These are phyloP conservation scores for Trichophyton mentagrophytes DNA, from an alignment of 2,329 filamentous ascomycete species.

Conservation along the genomic window DNA sequence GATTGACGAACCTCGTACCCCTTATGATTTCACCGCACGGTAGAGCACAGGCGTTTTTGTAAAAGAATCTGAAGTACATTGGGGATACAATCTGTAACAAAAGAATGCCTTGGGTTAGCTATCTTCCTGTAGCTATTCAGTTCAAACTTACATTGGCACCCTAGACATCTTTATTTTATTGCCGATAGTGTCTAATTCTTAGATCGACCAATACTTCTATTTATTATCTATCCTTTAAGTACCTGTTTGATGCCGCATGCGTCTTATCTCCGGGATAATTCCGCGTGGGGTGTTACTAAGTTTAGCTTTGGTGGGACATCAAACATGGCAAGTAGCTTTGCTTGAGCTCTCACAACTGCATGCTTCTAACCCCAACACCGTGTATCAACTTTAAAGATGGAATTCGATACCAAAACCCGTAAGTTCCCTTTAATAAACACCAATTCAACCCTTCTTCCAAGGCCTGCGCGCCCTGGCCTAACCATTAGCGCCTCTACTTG, in stretches of 20 bases:
- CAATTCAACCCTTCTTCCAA: too few relatives aligned
- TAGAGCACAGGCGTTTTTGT: background rate
- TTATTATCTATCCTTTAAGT: too few relatives aligned
- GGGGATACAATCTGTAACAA: background rate
- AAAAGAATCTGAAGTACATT: background rate
- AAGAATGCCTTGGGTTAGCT: background rate
- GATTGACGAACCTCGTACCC: background rate
- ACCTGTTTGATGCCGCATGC: too few relatives aligned
- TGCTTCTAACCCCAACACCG: background rate
- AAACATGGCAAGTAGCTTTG: too few relatives aligned
- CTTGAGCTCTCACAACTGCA: background rate
- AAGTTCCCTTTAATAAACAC: constrained; percentile 22
- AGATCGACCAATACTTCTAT: too few relatives aligned
- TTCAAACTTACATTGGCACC: background rate
- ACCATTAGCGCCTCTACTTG: background rate
- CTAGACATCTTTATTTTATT: background rate
- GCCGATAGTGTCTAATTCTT: too few relatives aligned
- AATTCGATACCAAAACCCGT: constrained; percentile 63
- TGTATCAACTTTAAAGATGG: constrained; percentile 40
- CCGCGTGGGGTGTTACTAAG: too few relatives aligned
- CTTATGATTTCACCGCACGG: background rate
- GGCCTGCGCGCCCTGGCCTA: background rate
- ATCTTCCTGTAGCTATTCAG: background rate
- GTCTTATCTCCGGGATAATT: too few relatives aligned
- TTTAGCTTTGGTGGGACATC: too few relatives aligned